A percentile compares a stretch with the other conserved stretches of the same genome.
Evolutionary conservation across 2,329 filamentous ascomycete species (phyloP).

Genomic region (Trichothecium sympodiale): DNA sequence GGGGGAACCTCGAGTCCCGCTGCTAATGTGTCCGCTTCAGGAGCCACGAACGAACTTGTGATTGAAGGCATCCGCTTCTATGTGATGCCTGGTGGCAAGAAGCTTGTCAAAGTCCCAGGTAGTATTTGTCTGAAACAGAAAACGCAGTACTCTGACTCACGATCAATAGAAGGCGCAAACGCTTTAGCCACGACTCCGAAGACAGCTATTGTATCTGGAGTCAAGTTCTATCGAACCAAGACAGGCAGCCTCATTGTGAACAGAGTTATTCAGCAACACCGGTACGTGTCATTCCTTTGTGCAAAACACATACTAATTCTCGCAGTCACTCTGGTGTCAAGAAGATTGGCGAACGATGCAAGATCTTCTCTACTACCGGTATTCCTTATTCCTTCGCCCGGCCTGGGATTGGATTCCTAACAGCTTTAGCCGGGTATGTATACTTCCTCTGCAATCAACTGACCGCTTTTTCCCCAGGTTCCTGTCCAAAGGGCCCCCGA

Average conservation of each 20-base stretch:
- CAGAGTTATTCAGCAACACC: slow-evolving; percentile 63
- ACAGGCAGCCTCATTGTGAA: slow-evolving; percentile 76
- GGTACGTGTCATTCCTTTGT: slow-evolving; percentile 41
- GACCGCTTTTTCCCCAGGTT: slow-evolving; percentile 48
- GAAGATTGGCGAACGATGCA: slow-evolving; percentile 66
- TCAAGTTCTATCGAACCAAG: slow-evolving; percentile 77
- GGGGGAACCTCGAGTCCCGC: slow-evolving; percentile 5
- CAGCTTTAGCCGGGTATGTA: too few species aligned
- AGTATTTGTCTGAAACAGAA: slow-evolving; percentile 6
- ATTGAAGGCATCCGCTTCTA: slow-evolving; percentile 65
- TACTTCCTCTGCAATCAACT: slow-evolving; percentile 20
- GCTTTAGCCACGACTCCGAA: slow-evolving; percentile 62
- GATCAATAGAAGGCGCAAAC: slow-evolving; percentile 41
- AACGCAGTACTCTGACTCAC: slow-evolving; percentile 11
- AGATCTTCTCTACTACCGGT: slow-evolving; percentile 59
- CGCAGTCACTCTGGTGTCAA: slow-evolving; percentile 43
- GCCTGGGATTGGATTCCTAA: background rate
- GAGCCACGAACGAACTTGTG: slow-evolving; percentile 47
- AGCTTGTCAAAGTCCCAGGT: slow-evolving; percentile 67
- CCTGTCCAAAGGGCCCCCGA: slow-evolving; percentile 67
- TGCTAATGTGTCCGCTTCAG: slow-evolving; percentile 12
- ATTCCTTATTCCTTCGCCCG: slow-evolving; percentile 26
- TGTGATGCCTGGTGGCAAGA: slow-evolving; percentile 69
- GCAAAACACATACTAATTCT: slow-evolving; percentile 24
- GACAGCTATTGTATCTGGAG: slow-evolving; percentile 58